These are phyloP conservation scores for Pholiota microspora DNA, from an alignment of 768 basidiomycete genomes.

Conservation along the genomic window DNA sequence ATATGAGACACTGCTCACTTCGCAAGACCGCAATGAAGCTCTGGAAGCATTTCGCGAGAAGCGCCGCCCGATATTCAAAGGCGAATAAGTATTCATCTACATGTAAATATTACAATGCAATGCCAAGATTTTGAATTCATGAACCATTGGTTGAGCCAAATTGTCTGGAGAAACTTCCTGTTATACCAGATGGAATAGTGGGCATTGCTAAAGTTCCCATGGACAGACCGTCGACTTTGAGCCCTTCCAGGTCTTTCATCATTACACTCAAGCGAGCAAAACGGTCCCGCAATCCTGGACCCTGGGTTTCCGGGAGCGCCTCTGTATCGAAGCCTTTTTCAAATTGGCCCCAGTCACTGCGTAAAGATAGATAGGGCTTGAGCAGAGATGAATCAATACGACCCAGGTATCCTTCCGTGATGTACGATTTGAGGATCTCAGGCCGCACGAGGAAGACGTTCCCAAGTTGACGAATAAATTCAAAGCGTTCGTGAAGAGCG, in stretches of 20 bases:
- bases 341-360: constrained; percentile 89
- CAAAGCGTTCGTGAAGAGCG: constrained; percentile 89
- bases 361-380: constrained; percentile 85
- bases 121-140: constrained; percentile 2
- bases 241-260: constrained; percentile 83
- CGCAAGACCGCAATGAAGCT: constrained; percentile 79
- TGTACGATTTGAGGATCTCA: constrained; percentile 92
- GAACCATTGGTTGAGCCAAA: constrained; percentile 12
- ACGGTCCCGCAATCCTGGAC: constrained; percentile 55
- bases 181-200: constrained; percentile 49
- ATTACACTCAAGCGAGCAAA: constrained; percentile 77
- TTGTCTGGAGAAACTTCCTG: constrained; percentile 37
- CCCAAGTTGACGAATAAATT: constrained; percentile 96
- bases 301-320: constrained; percentile 37
- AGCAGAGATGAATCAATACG: constrained; percentile 85
- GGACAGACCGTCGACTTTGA: constrained; percentile 61
- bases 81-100: constrained; percentile 51
- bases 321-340: constrained; percentile 72
- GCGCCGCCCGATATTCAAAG: constrained; percentile 73
- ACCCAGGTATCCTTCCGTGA: constrained; percentile 91
- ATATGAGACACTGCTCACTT: constrained; percentile 77
- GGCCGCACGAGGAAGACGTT: constrained; percentile 96
- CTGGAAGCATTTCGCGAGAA: constrained; percentile 86
- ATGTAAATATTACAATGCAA: constrained; percentile 21
- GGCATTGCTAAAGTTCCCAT: constrained; percentile 44